Conservation (phyloP, 371 early-diverging fungal genomes). For the Enteropsectra breve region DNA sequence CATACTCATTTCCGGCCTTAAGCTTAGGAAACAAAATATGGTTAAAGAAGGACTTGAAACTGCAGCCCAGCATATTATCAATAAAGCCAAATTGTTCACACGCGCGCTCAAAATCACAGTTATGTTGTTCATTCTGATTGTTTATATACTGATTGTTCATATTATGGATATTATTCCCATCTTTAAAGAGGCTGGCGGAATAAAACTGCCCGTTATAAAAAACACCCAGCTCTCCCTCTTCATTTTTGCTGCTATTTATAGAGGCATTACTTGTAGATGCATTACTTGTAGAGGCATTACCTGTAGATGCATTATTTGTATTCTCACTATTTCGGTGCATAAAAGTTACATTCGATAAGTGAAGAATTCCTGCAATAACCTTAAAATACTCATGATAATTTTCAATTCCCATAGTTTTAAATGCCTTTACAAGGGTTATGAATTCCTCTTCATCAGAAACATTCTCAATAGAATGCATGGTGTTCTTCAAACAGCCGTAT, state of each 20-base stretch:
- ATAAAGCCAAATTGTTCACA: conserved; percentile 67
- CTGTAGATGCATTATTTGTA: too few species aligned
- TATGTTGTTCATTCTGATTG: conserved; percentile 35
- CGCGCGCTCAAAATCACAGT: too few species aligned
- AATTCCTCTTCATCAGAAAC: conserved; percentile 20
- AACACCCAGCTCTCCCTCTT: too few species aligned
- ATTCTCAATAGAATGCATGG: conserved; percentile 5
- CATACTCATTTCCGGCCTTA: conserved; percentile 57
- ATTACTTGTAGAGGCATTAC: too few species aligned
- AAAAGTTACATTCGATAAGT: conserved; percentile 92
- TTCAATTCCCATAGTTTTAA: background rate
- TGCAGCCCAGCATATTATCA: conserved; percentile 62
- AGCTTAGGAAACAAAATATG: conserved; percentile 46
- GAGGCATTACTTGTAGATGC: too few species aligned
- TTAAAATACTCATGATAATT: conserved; percentile 62
- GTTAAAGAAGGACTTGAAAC: too few species aligned
- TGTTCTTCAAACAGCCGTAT: conserved; percentile 17
- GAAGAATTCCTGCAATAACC: conserved; percentile 77
- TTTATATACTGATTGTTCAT: conserved; percentile 41
- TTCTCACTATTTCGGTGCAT: too few species aligned
- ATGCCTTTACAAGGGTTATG: conserved; percentile 6
- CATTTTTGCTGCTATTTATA: too few species aligned
- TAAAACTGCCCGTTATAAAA: too few species aligned
- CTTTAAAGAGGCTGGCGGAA: too few species aligned
- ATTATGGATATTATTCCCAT: conserved; percentile 6